Base-by-base conservation (phyloP, 1,284 basidiomycete genomes). In the Puccinia hordei region DNA sequence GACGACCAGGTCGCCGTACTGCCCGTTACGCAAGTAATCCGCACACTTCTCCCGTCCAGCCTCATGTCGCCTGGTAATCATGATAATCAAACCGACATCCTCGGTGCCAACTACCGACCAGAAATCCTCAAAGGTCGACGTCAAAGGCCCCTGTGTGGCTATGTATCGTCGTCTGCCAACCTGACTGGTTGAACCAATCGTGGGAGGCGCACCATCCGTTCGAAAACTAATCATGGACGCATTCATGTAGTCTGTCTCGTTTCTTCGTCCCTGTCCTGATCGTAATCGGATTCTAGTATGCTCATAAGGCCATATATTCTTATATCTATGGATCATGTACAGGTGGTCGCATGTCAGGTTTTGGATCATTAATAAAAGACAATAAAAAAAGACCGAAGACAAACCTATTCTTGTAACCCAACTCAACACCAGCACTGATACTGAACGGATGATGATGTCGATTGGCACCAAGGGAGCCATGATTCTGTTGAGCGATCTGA, bases 241-340 rank as follows among this genome's bases (percentile, higher is more conserved):
- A 84, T 98, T 97, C 86, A 97, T 91, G 85, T 98, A 98, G 84
- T 97, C 95, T 69, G 89, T 77, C 19, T 59, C 73, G 27, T 44
- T 63, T n/a, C 73, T 46, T 63, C 44, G 55, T 22, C 6, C 27
- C 10, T 41, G 41, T 24, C 59, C 57, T 46, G 24, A 2, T 41
- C 24, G 17, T 22, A 84, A 82, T 68, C 83, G 82, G 3, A 86
- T 84, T n/a, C 85, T 84, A 63, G 83, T 91, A 85, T 95, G 93
- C 84, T 97, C 95, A 84, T 95, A 98, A 0, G 95, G 95, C 95
- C 95, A 98, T 78, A 98, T 96, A 85, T 98, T 93, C 84, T 94
- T 95, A 85, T 85, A 88, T 59, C 85, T 85, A 59, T 49, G 51
- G 30, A 68, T 68, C 22, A 30, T 66, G 10, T 12, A 13, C 24